These are phyloP conservation scores for Suillus variegatus DNA, from an alignment of 768 basidiomycete species.

Conservation along the genomic window DNA sequence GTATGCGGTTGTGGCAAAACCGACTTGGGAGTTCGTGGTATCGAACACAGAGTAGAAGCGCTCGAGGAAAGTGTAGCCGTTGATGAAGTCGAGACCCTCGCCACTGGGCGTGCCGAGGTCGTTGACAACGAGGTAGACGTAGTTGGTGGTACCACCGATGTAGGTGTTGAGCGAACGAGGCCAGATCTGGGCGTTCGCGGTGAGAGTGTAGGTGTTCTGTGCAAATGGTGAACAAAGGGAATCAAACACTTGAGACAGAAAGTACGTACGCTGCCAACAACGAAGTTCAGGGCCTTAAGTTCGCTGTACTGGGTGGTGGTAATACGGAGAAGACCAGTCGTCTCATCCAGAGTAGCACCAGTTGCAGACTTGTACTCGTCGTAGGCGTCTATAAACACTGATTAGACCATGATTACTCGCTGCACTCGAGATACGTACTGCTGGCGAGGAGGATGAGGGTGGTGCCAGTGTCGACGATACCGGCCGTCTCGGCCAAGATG, in stretches of 20 bases:
- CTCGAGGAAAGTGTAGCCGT: background rate
- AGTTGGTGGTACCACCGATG: background rate
- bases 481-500: conserved; percentile 45
- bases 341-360: conserved; percentile 35
- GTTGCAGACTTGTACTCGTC: conserved; percentile 45
- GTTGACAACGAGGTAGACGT: background rate
- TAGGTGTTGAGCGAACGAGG: background rate
- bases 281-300: conserved; percentile 11
- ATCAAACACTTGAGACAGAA: background rate
- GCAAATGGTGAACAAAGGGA: background rate
- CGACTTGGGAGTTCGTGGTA: background rate
- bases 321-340: conserved; percentile 19
- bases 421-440: conserved; percentile 24
- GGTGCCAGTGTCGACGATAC: conserved; percentile 27
- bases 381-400: conserved; percentile 36
- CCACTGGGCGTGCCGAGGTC: background rate
- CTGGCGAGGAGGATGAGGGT: conserved; percentile 53
- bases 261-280: conserved; percentile 4
- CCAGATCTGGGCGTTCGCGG: background rate
- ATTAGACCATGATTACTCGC: conserved; percentile 4
- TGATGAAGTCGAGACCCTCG: background rate
- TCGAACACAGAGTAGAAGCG: background rate
- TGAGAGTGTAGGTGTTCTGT: background rate
- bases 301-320: conserved; percentile 9
- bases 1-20: background rate